A percentile compares a stretch with the other conserved stretches of the same genome.
Conservation (phyloP, 306 rosid genomes). For the Clitoria ternatea region DNA sequence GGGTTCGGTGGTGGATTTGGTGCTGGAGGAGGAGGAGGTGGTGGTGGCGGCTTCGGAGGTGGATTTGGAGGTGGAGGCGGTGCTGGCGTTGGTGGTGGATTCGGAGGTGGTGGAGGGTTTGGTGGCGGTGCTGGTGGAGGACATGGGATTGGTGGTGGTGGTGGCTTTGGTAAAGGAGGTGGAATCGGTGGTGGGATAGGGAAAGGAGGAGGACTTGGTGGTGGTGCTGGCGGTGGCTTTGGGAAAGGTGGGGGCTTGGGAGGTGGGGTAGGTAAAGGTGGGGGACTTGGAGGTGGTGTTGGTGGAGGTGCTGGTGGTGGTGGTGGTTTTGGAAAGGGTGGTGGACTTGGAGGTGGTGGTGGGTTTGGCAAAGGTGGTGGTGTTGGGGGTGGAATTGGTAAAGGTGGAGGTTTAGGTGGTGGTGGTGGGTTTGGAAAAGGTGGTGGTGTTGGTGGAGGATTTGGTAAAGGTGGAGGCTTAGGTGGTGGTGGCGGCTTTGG, state of each 20-base stretch:
- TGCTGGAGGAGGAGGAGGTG: constrained; percentile 11
- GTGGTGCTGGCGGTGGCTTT: constrained; percentile 16
- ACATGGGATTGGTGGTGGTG: constrained; percentile 7
- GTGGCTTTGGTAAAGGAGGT: constrained; percentile 27
- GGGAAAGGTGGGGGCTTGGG: constrained; percentile 37
- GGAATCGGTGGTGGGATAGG: too few relatives aligned
- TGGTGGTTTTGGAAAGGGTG: too few relatives aligned
- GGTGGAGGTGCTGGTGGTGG: constrained; percentile 24
- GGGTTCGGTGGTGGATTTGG: constrained; percentile 39
- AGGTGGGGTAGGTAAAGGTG: constrained; percentile 16
- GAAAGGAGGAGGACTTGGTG: constrained; percentile 38
- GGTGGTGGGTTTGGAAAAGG: constrained; percentile 30
- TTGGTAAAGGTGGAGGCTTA: constrained; percentile 13
- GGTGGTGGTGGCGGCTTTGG: constrained; percentile 27
- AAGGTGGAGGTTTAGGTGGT: constrained; percentile 26
- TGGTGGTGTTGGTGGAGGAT: background rate
- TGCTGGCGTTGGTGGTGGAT: constrained; percentile 19
- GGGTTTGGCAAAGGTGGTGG: constrained; percentile 44
- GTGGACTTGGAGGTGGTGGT: constrained; percentile 9
- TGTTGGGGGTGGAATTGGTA: constrained; percentile 25
- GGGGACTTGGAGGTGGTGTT: constrained; percentile 3
- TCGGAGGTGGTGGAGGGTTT: constrained; percentile 11
- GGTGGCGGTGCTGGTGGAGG: constrained; percentile 33
- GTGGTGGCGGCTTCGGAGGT: constrained; percentile 8
- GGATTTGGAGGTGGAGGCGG: constrained; percentile 26